Conservation (phyloP, 2,329 filamentous ascomycete species). For the Achaetomium macrosporum region DNA sequence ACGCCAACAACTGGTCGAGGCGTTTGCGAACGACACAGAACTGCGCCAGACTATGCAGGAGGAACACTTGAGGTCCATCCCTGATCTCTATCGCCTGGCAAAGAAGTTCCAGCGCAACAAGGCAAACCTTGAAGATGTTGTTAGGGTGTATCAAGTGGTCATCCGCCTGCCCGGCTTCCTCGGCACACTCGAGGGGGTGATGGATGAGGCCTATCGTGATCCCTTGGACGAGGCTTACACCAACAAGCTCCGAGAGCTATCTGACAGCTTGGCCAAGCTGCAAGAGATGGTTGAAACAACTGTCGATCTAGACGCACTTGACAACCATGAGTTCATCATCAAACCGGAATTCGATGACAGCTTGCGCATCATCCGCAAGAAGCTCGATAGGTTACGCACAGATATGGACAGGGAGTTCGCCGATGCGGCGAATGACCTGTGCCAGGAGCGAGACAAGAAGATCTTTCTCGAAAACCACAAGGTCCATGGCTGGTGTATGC, state of each 20-base stretch:
- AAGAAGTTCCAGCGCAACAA: conserved; percentile 92
- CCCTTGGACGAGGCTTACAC: conserved; percentile 86
- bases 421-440: conserved; percentile 70
- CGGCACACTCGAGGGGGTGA: conserved; percentile 81
- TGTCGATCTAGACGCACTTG: conserved; percentile 88
- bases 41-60: conserved; percentile 95
- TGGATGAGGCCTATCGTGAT: conserved; percentile 89
- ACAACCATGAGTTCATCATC: conserved; percentile 98
- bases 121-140: conserved; percentile 91
- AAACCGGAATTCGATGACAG: conserved; percentile 96
- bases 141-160: conserved; percentile 88
- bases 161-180: conserved; percentile 89
- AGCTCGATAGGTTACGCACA: conserved; percentile 74
- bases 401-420: conserved; percentile 81
- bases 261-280: conserved; percentile 73
- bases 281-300: conserved; percentile 99
- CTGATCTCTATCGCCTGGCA: conserved; percentile 85
- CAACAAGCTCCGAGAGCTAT: conserved; percentile 68
- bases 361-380: conserved; percentile 80
- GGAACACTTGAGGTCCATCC: conserved; percentile 86
- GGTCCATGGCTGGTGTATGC: conserved; percentile 94
- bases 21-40: conserved; percentile 89
- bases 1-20: conserved; percentile 89
- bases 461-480: conserved; percentile 95
- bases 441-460: conserved; percentile 95